Base-by-base conservation (phyloP, 164 flowering plant genomes). In the Annona cherimola region DNA sequence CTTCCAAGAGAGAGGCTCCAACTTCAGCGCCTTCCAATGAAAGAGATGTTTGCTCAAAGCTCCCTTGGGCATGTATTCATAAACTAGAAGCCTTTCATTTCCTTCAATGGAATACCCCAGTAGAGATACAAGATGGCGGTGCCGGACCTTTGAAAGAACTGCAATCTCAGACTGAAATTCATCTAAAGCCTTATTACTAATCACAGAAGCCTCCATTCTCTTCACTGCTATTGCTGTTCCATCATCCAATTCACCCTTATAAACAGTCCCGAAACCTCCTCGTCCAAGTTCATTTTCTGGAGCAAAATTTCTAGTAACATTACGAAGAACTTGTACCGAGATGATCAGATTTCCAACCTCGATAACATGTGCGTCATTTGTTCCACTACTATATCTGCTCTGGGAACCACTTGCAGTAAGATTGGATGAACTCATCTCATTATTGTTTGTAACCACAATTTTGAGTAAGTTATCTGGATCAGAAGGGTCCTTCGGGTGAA, bases 241-340 rank as follows among this genome's bases (percentile, higher is more conserved):
- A 78, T 88, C 90, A 9, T 85, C 88, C 45, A 91, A 79, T 55
- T 83, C 90, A 18, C 97, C 97, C 75, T 81, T 87, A 43, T 91
- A 91, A 71, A 89, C 97, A 1, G 76, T 76, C 35, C 94, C 94
- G 80, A 91, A 91, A 26, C 97, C 97, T 59, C 97, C 97, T 40
- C 90, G 83, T 0, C 97, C 94, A 12, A 88, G 84, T 82, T 83
- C 89, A 72, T 91, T 86, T 74, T 87, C 86, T 18, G 84, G 78
- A 3, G 91, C 80, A 70, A 91, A 90, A 71, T 87, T 78, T 19
- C 84, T 75, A 44, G 93, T 91, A 71, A 84, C 91, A 61, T 87
- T 82, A 35, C 90, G 82, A 43, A 91, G 90, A 71, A 85, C 84
- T 74, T 87, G 91, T 66, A 91, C 86, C 3, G 91, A 86, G 63